Conservation (phyloP, 2,329 filamentous ascomycete species). For the Gnomoniopsis sp. region DNA sequence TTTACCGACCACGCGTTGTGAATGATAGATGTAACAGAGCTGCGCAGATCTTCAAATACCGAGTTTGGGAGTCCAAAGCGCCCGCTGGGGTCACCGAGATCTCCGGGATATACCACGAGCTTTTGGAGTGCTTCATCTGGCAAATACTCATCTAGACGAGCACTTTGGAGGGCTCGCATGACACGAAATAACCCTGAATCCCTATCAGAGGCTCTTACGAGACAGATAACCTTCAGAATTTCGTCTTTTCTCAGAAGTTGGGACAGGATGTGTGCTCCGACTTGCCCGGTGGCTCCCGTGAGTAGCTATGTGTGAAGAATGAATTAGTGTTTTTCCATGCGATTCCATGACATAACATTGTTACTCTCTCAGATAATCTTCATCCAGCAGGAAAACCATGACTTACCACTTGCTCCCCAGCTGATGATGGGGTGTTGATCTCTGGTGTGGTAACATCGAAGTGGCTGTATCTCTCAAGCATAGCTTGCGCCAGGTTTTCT, state of each 20-base stretch:
- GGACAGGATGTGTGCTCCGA: slow-evolving; percentile 2
- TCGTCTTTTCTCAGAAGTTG: neutral
- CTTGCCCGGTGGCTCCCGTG: slow-evolving; percentile 5
- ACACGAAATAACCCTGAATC: neutral
- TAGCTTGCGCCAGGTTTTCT: neutral
- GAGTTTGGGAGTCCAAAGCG: neutral
- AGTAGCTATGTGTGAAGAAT: neutral
- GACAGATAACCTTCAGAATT: neutral
- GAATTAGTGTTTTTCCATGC: neutral
- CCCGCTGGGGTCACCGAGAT: neutral
- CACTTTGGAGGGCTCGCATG: neutral
- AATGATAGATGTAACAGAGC: neutral
- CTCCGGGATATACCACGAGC: neutral
- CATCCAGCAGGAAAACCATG: neutral
- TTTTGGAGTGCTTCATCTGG: neutral
- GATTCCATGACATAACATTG: too few relatives aligned
- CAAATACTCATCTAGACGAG: neutral
- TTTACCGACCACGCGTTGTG: slow-evolving; percentile 10
- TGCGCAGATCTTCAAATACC: neutral
- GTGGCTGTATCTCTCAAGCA: slow-evolving; percentile 1
- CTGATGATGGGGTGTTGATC: neutral
- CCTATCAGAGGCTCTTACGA: neutral
- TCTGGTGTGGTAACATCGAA: neutral
- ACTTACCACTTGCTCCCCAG: neutral
- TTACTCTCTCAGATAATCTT: too few relatives aligned